A percentile compares a stretch with the other conserved stretches of the same genome.
Evolutionary conservation across 176 grass and related monocot species (phyloP).

Genomic region (Triticum aestivum): DNA sequence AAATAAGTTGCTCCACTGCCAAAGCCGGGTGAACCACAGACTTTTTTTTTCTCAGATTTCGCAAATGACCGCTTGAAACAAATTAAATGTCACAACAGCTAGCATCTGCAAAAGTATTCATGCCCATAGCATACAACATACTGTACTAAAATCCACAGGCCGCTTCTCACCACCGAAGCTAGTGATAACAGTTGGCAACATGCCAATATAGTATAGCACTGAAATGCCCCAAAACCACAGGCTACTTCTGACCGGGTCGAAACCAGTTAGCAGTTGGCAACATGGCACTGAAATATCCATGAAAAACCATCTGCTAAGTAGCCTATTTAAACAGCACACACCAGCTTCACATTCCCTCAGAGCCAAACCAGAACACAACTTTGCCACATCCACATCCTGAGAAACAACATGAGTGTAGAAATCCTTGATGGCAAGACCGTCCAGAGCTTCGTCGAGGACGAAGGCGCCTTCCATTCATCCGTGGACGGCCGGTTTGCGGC

Average conservation of each 20-base stretch:
- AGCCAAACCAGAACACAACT: constrained; percentile 15
- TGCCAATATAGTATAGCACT: background rate
- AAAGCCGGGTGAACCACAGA: background rate
- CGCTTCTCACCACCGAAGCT: background rate
- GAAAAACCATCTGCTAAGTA: background rate
- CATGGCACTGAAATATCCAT: constrained; percentile 20
- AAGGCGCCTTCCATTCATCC: constrained; percentile 47
- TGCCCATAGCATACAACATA: background rate
- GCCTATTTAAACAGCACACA: background rate
- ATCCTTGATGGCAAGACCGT: constrained; percentile 62
- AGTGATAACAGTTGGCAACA: background rate
- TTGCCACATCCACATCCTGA: background rate
- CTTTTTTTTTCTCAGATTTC: background rate
- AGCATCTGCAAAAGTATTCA: background rate
- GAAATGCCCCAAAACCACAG: background rate
- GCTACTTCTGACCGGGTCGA: background rate
- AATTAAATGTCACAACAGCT: background rate
- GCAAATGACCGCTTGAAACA: background rate
- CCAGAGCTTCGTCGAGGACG: constrained; percentile 69
- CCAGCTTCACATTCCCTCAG: background rate
- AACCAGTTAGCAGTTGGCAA: background rate
- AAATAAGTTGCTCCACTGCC: too few relatives aligned
- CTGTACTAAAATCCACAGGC: background rate
- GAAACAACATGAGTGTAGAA: constrained; percentile 72
- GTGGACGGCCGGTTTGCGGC: constrained; percentile 53